Evolutionary conservation across 768 basidiomycete species (phyloP).

Genomic region (Cyclocybe cylindracea): DNA sequence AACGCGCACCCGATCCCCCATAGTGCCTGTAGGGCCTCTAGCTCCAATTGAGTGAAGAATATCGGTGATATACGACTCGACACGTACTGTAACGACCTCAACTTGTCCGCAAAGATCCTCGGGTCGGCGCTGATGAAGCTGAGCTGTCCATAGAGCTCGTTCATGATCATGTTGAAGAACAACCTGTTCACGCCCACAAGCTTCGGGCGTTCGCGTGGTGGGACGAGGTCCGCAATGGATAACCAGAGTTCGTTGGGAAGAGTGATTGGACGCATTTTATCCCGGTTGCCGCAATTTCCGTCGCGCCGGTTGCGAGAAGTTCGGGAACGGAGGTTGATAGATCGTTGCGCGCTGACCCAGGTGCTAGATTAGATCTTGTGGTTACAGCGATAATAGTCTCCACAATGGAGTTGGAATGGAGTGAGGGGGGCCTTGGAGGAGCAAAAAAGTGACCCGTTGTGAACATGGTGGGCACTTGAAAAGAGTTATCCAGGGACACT

Average conservation of each 20-base stretch:
- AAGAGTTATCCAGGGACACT: too few species aligned
- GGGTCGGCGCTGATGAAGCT: constrained; percentile 23
- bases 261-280: not conserved
- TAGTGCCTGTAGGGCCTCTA: constrained; percentile 5
- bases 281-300: too few species aligned
- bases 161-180: constrained; percentile 25
- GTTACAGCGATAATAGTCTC: too few species aligned
- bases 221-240: constrained; percentile 16
- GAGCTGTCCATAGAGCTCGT: constrained; percentile 22
- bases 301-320: too few species aligned
- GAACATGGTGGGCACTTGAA: too few species aligned
- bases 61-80: not conserved
- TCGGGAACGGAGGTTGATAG: too few species aligned
- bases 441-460: too few species aligned
- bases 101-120: constrained; percentile 17
- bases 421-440: too few species aligned
- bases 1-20: constrained; percentile 22
- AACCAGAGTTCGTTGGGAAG: constrained; percentile 25
- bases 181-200: constrained; percentile 18
- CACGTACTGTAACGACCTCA: constrained; percentile 23
- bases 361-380: too few species aligned
- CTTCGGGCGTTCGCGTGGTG: constrained; percentile 11
- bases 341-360: too few species aligned
- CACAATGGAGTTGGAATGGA: too few species aligned
- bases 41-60: not conserved